phyloP scores from a whole-genome alignment of 108 stramenopile genomes.

The Conticribra guillardii region DNA sequence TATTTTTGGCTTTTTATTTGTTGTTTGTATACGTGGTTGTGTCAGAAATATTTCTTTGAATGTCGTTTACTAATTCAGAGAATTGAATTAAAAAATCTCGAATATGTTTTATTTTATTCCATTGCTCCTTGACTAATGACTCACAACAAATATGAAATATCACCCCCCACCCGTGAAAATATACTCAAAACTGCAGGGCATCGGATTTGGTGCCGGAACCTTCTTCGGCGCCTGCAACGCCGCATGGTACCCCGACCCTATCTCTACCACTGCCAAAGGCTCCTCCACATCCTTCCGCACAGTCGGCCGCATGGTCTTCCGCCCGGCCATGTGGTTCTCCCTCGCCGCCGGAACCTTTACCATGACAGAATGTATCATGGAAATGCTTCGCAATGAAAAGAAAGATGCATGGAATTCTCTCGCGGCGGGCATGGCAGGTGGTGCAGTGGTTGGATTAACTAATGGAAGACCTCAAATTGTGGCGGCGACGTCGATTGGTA shows the following conservation, averaged over 20 bases:
- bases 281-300: conserved; percentile 20
- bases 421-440: conserved; percentile 51
- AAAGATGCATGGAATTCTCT: conserved; percentile 47
- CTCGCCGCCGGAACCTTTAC: conserved; percentile 41
- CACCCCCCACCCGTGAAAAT: too few relatives aligned
- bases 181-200: conserved; percentile 29
- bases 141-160: too few relatives aligned
- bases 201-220: conserved; percentile 43
- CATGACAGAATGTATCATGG: conserved; percentile 45
- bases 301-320: conserved; percentile 31
- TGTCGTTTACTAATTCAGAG: too few relatives aligned
- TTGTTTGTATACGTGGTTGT: too few relatives aligned
- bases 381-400: conserved; percentile 38
- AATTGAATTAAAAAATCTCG: too few relatives aligned
- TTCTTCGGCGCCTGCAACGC: conserved; percentile 45
- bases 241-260: conserved; percentile 55
- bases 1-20: too few relatives aligned
- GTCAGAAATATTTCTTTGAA: too few relatives aligned
- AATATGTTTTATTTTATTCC: too few relatives aligned
- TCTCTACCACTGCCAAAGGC: conserved; percentile 22
- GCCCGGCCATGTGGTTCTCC: conserved; percentile 48
- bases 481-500: conserved; percentile 41
- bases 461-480: conserved; percentile 43
- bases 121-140: too few relatives aligned
- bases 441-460: conserved; percentile 40